Evolutionary conservation across 345 rosid species (phyloP), one percentile per base, ranked within the genome.

Genomic region (Geranium rotundifolium): DNA sequence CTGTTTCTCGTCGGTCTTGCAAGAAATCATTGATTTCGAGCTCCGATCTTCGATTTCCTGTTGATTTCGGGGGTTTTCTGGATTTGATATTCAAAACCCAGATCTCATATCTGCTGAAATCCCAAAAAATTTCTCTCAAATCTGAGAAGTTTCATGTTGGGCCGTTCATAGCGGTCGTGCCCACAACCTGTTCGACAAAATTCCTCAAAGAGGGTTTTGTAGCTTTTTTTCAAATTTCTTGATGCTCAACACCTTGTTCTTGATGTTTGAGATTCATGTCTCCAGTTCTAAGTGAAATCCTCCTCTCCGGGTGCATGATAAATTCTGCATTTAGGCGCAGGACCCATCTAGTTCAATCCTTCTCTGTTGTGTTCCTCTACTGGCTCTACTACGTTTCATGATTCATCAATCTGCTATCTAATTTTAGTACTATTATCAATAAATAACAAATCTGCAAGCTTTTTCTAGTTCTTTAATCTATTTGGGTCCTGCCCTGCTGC

Each of bases 281-380:
- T 93, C 88, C 91, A 64, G 75, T 86, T 78, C 84, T 90, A 79
- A 74, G 88, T 93, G 97, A 93, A 68, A 79, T 86, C 58, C 72
- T 88, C 54, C 81, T 82, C 71, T 81, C 85, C 55, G 95, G 84
- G 78, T 90, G 70, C 80, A 93, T 93, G 95, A 77, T 81, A 66
- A 82, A 87, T 79, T 93, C 95, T 63, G 75, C 86, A 56, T 80
- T 80, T 83, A 74, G 84, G 65, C 92, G 96, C 86, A 81, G 90
- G 83, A 90, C 95, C 75, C 97, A 87, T 72, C 83, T 93, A 29
- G 99, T 93, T 88, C 99, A 93, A 77, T 93, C 99, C 29, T 90
- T 93, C 88, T 93, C 99, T 63, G 99, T 93, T 67, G 99, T 86
- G 72, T 93, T 93, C 81, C 99, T 93, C 71, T 93, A 93, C 87